Conservation (phyloP, 108 stramenopile genomes). For the Tribonema minus region DNA sequence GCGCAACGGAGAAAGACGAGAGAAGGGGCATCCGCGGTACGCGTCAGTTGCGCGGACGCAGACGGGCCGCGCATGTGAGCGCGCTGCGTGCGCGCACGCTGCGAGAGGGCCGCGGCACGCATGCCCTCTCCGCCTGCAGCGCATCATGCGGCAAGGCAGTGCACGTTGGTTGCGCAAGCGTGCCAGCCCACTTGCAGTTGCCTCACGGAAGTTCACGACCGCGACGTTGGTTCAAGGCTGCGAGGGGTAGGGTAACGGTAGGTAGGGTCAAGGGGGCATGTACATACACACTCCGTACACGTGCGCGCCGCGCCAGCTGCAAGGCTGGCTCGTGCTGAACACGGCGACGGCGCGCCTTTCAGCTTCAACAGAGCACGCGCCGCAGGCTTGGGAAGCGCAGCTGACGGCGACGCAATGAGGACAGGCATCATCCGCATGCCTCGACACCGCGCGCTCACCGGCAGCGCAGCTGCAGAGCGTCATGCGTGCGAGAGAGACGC, state of each 20-base stretch:
- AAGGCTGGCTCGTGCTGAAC: too few relatives aligned
- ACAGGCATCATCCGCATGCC: neutral
- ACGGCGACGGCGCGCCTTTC: too few relatives aligned
- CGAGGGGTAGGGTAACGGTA: too few relatives aligned
- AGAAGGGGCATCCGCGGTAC: neutral
- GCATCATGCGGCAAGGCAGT: neutral
- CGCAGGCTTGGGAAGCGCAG: neutral
- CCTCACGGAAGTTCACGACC: too few relatives aligned
- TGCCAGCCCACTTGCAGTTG: too few relatives aligned
- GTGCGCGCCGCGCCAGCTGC: too few relatives aligned
- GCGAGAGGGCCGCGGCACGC: neutral
- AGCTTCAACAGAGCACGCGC: too few relatives aligned
- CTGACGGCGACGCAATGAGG: neutral
- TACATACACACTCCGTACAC: too few relatives aligned
- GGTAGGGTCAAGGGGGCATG: too few relatives aligned
- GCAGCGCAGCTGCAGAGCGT: neutral
- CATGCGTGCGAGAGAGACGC: neutral
- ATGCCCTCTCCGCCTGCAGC: neutral
- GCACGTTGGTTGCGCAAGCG: neutral
- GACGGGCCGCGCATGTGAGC: neutral
- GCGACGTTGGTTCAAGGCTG: too few relatives aligned
- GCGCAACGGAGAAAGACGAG: neutral
- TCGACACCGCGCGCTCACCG: neutral
- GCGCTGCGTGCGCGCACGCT: neutral
- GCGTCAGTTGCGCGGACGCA: neutral